Conservation (phyloP, 768 basidiomycete genomes). For the Grammothele lineata region DNA sequence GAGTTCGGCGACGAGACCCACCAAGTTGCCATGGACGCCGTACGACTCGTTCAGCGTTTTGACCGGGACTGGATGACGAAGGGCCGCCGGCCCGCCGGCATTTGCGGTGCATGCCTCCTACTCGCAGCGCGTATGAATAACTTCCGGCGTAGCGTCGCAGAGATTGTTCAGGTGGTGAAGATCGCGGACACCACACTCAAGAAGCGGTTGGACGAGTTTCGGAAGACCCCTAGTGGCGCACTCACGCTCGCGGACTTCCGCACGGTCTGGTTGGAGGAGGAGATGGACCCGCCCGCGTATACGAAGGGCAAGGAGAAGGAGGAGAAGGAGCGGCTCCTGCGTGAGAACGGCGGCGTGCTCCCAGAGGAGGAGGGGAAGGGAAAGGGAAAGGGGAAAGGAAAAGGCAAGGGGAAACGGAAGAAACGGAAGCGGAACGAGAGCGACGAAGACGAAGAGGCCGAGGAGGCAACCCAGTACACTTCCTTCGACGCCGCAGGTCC, state of each 20-base stretch:
- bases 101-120: constrained; percentile 93
- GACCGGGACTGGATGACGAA: constrained; percentile 97
- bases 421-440: constrained; percentile 37
- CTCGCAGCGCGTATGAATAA: constrained; percentile 99
- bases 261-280: constrained; percentile 86
- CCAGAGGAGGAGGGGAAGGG: constrained; percentile 25
- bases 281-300: constrained; percentile 89
- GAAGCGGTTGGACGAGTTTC: constrained; percentile 94
- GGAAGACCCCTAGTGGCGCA: constrained; percentile 78
- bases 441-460: constrained; percentile 35
- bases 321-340: constrained; percentile 44
- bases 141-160: constrained; percentile 87
- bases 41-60: constrained; percentile 90
- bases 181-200: constrained; percentile 94
- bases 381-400: constrained; percentile 31
- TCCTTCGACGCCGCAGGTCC: constrained; percentile 16
- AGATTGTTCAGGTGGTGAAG: constrained; percentile 98
- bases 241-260: constrained; percentile 88
- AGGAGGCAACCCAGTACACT: constrained; percentile 13
- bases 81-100: constrained; percentile 92
- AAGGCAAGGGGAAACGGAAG: constrained; percentile 33
- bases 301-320: constrained; percentile 72
- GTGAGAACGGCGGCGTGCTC: constrained; percentile 24
- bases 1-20: constrained; percentile 96
- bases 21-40: constrained; percentile 88